Evolutionary conservation across 2,329 filamentous ascomycete species (phyloP).

Genomic region (Pseudocercospora musae): DNA sequence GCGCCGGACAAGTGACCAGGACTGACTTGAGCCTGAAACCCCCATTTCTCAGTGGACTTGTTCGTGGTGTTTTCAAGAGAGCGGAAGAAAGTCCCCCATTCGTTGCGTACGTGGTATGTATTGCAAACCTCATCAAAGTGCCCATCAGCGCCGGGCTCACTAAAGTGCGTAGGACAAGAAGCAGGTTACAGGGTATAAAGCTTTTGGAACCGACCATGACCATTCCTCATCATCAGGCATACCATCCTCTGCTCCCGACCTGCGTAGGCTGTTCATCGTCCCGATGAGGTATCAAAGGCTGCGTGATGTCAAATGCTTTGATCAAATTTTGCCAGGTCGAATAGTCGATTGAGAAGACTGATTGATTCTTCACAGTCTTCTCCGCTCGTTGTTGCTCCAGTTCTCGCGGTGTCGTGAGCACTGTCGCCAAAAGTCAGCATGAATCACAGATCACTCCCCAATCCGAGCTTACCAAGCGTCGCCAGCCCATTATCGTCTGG

Average conservation of each 20-base stretch:
- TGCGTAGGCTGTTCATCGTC: constrained; percentile 53
- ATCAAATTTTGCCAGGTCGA: constrained; percentile 77
- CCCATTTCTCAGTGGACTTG: no score
- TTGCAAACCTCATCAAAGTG: not conserved
- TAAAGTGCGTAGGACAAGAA: not conserved
- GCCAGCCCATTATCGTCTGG: constrained; percentile 72
- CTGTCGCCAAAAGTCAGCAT: constrained; percentile 30
- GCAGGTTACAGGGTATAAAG: not conserved
- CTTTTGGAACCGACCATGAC: not conserved
- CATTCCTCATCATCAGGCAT: constrained; percentile 45
- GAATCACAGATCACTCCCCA: not conserved
- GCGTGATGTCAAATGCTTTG: constrained; percentile 68
- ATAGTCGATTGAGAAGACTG: constrained; percentile 85
- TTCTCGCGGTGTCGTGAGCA: constrained; percentile 46
- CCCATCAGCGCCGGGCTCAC: not conserved
- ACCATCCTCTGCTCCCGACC: constrained; percentile 63
- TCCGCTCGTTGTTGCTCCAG: constrained; percentile 56
- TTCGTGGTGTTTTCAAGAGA: no score
- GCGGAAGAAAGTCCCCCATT: not conserved
- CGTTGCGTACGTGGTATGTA: not conserved
- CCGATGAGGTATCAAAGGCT: constrained; percentile 82
- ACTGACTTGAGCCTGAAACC: no score
- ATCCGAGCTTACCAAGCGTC: constrained; percentile 67
- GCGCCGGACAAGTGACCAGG: no score
- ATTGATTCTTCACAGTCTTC: constrained; percentile 62